phyloP scores from a whole-genome alignment of 352 stramenopile genomes.

The Pythium phragmiticola region DNA sequence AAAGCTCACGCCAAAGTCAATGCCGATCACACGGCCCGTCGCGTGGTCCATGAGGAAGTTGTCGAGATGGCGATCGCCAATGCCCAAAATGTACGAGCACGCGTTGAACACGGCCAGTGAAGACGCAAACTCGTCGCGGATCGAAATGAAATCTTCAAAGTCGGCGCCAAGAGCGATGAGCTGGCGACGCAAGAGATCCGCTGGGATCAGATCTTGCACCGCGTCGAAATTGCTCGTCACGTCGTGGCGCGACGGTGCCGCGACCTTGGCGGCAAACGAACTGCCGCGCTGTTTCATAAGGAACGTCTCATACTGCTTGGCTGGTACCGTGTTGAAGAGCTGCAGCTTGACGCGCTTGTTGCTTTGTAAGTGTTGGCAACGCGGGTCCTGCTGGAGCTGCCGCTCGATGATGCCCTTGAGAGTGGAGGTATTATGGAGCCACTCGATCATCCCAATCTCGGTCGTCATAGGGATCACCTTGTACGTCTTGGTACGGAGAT shows the following conservation, averaged over 20 bases:
- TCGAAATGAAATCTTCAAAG: slow-evolving; percentile 79
- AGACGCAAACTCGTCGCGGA: slow-evolving; percentile 82
- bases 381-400: slow-evolving; percentile 61
- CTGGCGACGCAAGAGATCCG: slow-evolving; percentile 73
- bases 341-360: slow-evolving; percentile 74
- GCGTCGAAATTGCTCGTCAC: slow-evolving; percentile 51
- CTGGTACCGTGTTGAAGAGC: slow-evolving; percentile 72
- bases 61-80: slow-evolving; percentile 90
- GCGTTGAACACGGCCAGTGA: slow-evolving; percentile 85
- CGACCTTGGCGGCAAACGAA: slow-evolving; percentile 72
- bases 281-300: slow-evolving; percentile 66
- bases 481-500: slow-evolving; percentile 75
- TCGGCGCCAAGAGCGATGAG: slow-evolving; percentile 65
- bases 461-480: slow-evolving; percentile 87
- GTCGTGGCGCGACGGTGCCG: slow-evolving; percentile 44
- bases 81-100: slow-evolving; percentile 88
- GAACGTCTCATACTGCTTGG: slow-evolving; percentile 74
- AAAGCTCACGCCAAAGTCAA: slow-evolving; percentile 93
- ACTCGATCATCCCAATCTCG: slow-evolving; percentile 85
- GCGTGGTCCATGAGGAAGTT: slow-evolving; percentile 88
- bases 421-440: slow-evolving; percentile 72
- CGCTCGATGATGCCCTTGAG: slow-evolving; percentile 79
- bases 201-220: slow-evolving; percentile 68
- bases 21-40: slow-evolving; percentile 81
- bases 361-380: slow-evolving; percentile 52